Evolutionary conservation across 139 green algal species (phyloP).

Genomic region (Tetratostichococcus sp.): DNA sequence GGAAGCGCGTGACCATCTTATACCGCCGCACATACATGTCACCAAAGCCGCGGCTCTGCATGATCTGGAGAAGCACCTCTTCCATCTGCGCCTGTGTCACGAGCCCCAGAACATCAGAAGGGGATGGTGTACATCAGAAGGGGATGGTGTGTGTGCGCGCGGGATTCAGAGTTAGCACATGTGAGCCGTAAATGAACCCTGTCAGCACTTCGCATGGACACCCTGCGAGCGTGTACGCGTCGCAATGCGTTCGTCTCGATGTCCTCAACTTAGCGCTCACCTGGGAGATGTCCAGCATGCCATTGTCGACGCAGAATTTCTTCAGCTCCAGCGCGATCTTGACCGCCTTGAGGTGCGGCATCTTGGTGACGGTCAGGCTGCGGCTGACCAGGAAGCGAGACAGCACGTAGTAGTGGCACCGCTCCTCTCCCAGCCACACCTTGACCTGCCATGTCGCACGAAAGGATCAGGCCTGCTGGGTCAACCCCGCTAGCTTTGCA

Average conservation of each 20-base stretch:
- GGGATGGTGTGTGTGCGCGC: too few species aligned
- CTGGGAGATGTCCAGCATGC: constrained; percentile 67
- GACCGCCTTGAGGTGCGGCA: constrained; percentile 79
- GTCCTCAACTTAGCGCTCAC: constrained; percentile 4
- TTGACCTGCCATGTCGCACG: constrained; percentile 48
- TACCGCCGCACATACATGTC: constrained; percentile 74
- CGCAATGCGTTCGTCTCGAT: too few species aligned
- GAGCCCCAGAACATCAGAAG: neutral
- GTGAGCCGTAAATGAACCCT: too few species aligned
- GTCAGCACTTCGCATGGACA: too few species aligned
- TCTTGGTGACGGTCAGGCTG: constrained; percentile 87
- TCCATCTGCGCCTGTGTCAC: constrained; percentile 71
- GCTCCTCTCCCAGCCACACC: constrained; percentile 68
- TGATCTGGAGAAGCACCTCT: constrained; percentile 68
- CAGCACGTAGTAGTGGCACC: constrained; percentile 89
- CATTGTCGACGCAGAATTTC: constrained; percentile 88
- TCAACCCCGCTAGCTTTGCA: too few species aligned
- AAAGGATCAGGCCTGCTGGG: too few species aligned
- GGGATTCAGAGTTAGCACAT: too few species aligned
- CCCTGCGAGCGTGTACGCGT: too few species aligned
- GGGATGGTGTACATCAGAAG: too few species aligned
- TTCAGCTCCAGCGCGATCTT: constrained; percentile 92
- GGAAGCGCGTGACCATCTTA: constrained; percentile 76
- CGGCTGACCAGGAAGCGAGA: constrained; percentile 86
- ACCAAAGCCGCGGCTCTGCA: constrained; percentile 69